Evolutionary conservation across 139 green algal genomes (phyloP).

Genomic region (Volvox reticuliferus): DNA sequence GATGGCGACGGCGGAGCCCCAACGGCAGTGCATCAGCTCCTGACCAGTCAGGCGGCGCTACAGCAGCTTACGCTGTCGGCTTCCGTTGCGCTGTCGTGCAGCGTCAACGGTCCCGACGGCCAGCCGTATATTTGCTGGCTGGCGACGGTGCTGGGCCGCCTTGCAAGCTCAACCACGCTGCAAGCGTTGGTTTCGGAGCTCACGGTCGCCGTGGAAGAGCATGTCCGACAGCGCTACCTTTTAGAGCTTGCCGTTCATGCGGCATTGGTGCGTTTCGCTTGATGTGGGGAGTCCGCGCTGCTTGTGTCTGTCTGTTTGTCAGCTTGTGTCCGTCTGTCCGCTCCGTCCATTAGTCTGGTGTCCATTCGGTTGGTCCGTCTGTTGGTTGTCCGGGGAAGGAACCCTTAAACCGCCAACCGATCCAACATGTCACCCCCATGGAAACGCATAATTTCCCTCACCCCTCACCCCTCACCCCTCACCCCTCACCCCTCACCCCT

Average conservation of each 20-base stretch:
- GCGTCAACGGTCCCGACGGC: background rate
- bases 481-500: no score
- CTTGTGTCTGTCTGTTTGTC: no score
- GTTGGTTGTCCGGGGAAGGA: no score
- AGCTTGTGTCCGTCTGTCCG: no score
- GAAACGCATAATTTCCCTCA: no score
- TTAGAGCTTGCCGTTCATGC: background rate
- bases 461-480: no score
- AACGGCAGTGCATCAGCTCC: background rate
- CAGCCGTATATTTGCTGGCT: slow-evolving; percentile 11
- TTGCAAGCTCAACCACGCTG: background rate
- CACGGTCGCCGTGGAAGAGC: background rate
- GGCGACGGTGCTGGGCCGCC: background rate
- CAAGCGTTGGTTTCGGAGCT: slow-evolving; percentile 4
- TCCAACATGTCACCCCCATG: no score
- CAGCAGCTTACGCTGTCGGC: background rate
- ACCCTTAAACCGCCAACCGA: no score
- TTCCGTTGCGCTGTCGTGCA: background rate
- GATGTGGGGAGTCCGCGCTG: no score
- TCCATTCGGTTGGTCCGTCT: no score
- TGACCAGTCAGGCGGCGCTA: background rate
- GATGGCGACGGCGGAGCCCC: background rate
- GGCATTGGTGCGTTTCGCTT: background rate
- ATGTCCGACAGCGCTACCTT: background rate
- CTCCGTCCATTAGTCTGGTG: no score